These are phyloP conservation scores for Nosema granulosis DNA, from an alignment of 371 early-diverging fungal species.

Conservation along the genomic window DNA sequence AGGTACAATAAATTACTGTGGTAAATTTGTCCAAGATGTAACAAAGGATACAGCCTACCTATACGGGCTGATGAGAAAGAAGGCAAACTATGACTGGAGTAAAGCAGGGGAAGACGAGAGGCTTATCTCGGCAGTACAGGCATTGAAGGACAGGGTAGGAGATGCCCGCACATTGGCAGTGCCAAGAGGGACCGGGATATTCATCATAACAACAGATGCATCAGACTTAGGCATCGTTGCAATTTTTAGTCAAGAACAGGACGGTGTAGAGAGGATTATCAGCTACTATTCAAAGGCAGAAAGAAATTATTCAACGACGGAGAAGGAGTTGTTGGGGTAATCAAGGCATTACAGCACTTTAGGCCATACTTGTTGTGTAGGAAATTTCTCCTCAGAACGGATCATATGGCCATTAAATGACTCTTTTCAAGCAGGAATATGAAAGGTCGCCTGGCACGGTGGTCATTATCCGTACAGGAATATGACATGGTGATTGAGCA, in stretches of 20 bases:
- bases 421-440: background rate
- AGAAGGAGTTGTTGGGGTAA: too few species aligned
- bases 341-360: constrained; percentile 16
- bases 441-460: constrained; percentile 4
- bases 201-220: constrained; percentile 17
- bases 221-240: background rate
- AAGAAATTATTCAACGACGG: constrained; percentile 2
- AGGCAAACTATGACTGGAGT: too few species aligned
- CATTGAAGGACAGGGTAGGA: background rate
- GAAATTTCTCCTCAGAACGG: constrained; percentile 30
- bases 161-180: constrained; percentile 6
- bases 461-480: constrained; percentile 4
- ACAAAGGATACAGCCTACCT: background rate
- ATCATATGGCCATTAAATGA: constrained; percentile 25
- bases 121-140: too few species aligned
- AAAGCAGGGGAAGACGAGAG: too few species aligned
- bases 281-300: background rate
- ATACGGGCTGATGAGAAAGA: too few species aligned
- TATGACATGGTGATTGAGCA: constrained; percentile 6
- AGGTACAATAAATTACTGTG: constrained; percentile 14
- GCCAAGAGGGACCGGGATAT: background rate
- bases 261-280: constrained; percentile 26
- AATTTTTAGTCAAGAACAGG: constrained; percentile 8
- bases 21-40: constrained; percentile 1
- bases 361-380: constrained; percentile 2